Evolutionary conservation across 306 rosid genomes (phyloP).

Genomic region (Arachis hypogaea): DNA sequence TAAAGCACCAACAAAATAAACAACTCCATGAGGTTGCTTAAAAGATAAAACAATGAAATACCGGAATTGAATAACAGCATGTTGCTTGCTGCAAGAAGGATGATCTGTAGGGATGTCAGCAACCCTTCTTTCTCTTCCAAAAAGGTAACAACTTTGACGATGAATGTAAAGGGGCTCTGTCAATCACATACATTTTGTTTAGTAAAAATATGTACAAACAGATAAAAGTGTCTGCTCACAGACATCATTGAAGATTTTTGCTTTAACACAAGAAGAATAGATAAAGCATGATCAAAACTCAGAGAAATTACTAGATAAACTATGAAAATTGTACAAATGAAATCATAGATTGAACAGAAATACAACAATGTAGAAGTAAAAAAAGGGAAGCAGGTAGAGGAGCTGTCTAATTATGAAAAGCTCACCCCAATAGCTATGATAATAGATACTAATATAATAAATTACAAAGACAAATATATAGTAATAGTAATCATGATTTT

Average conservation of each 20-base stretch:
- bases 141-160: conserved; percentile 96
- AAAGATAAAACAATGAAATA: conserved; percentile 40
- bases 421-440: conserved; percentile 19
- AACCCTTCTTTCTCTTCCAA: conserved; percentile 98
- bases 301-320: not conserved
- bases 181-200: conserved; percentile 39
- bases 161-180: conserved; percentile 95
- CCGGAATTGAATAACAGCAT: conserved; percentile 95
- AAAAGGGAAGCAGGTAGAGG: not conserved
- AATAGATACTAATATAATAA: conserved; percentile 23
- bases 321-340: conserved; percentile 12
- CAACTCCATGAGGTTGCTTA: conserved; percentile 17
- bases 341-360: conserved; percentile 14
- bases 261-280: conserved; percentile 20
- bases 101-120: conserved; percentile 98
- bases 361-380: conserved; percentile 10
- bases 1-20: conserved; percentile 26
- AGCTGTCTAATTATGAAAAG: conserved; percentile 9
- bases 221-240: not conserved
- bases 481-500: not conserved
- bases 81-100: conserved; percentile 99
- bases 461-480: conserved; percentile 20
- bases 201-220: conserved; percentile 33
- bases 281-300: conserved; percentile 5
- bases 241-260: conserved; percentile 8